A percentile compares a stretch with the other conserved stretches of the same genome.
These are phyloP conservation scores for Synchytrium microbalum DNA, from an alignment of 371 early-diverging fungal species.

Conservation along the genomic window DNA sequence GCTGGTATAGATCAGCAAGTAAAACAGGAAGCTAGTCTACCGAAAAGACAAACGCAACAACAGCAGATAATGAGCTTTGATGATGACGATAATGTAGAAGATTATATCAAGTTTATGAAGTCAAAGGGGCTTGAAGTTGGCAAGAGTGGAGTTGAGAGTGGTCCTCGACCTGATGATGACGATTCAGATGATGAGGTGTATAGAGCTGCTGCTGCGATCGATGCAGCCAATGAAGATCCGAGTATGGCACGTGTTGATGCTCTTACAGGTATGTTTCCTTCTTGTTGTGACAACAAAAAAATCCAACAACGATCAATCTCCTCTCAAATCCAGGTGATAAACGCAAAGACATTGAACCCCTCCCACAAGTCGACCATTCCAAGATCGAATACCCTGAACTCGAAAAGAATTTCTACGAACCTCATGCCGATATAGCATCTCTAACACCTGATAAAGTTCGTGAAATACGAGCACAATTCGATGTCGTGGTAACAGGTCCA, in stretches of 20 bases:
- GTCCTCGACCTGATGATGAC: conserved; percentile 35
- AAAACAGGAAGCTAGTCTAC: conserved; percentile 11
- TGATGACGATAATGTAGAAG: conserved; percentile 72
- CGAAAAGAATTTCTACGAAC: conserved; percentile 75
- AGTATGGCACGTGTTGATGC: conserved; percentile 6
- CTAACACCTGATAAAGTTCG: conserved; percentile 47
- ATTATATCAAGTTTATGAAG: conserved; percentile 69
- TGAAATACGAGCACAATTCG: conserved; percentile 40
- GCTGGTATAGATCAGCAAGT: conserved; percentile 61
- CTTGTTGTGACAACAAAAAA: conserved; percentile 5
- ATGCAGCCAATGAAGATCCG: conserved; percentile 34
- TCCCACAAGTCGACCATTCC: conserved; percentile 62
- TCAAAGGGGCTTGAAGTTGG: conserved; percentile 64
- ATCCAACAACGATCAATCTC: not conserved
- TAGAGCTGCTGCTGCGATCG: conserved; percentile 69
- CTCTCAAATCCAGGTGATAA: not conserved
- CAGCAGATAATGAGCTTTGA: conserved; percentile 52
- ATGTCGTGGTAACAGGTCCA: conserved; percentile 42
- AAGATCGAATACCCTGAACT: conserved; percentile 62
- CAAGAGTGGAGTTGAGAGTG: conserved; percentile 34
- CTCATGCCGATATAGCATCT: conserved; percentile 53
- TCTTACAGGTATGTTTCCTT: too few species aligned
- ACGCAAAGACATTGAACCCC: conserved; percentile 56
- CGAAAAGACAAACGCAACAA: conserved; percentile 29
- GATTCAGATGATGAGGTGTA: conserved; percentile 86